Base-by-base conservation (phyloP, 1,284 basidiomycete genomes). In the Volvariella volvacea region DNA sequence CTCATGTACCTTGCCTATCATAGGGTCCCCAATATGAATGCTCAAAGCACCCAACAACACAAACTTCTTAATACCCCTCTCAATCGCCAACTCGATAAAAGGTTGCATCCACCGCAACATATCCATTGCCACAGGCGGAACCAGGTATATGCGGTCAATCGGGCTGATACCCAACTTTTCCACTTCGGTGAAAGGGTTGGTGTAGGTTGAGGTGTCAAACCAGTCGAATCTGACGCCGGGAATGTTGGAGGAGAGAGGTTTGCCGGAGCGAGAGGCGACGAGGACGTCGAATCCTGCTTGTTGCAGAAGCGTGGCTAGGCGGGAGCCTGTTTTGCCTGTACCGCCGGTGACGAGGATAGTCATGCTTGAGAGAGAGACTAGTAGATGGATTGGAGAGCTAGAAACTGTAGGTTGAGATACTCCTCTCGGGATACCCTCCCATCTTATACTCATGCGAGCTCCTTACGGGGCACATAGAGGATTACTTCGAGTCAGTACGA, bases 41-140 rank as follows among this genome's bases (percentile, higher is more conserved):
- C 3, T 25, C 19, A 31, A 33, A 12, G 25, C 42, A 31, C 20
- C 34, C 34, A 43, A 19, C 31, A 41, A n/a, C 2, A 41, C 39
- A 30, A 41, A 41, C 4, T 16, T 22, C 20, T 43, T 37, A 10
- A 43, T 31, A 10, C 42, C 32, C 10, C 34, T 19, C 19, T 20
- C 28, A 15, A 58, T 49, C 6, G 60, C 58, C n/a, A 60, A 45
- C 25, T 65, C 62, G 31, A 67, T 55, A 51, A 65, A 65, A 4
- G 53, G 46, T 21, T 58, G 56, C 41, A 61, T 50, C 7, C 48
- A 22, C 2, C 47, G 30, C 1, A 59, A 41, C 32, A 50, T 44
- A 28, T 62, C 55, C 19, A 48, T 32, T n/a, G 52, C 31, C 9
- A 36, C 22, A 3, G 57, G 55, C 2, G 50, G 39, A n/a, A 62